Base-by-base conservation (phyloP, 352 stramenopile species). In the Peronosclerospora sorghi region DNA sequence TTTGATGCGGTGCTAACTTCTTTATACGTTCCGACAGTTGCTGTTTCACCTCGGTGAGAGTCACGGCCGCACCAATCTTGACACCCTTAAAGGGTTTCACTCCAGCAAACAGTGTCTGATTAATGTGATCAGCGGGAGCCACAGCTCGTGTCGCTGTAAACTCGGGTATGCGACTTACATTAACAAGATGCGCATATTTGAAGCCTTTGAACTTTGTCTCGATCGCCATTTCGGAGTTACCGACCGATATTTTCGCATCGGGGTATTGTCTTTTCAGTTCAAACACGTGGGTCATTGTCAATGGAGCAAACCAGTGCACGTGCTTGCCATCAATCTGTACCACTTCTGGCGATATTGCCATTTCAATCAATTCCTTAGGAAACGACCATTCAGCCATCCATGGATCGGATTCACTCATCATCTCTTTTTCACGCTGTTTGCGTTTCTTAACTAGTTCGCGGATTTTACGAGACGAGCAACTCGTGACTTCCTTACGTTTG, bases 211-310 rank as follows among this genome's bases (percentile, higher is more conserved):
- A 96, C 59, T 95, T 96, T 42, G 78, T 89, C 59, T 97, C 94
- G 59, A 98, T 98, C 13, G 89, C 92, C 67, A 98, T 95, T 68
- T 98, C 92, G 0, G 92, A 97, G 58, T 98, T 98, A 14, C 94
- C 94, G 26, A 97, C 88, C 19, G 96, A 90, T 56, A 98, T 93
- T 62, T 96, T 97, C 5, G 78, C 70, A 18, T 83, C 56, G 1
- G 68, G 71, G 48, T 92, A 73, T 48, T 86, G 56, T 10, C 66
- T 59, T 59, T 97, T 95, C 1, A 97, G 54, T 26, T 70, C 49
- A 2, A 98, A 65, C 32, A 98, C 50, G 51, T 96, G 83, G 0
- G 65, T 36, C 12, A 98, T 62, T 9, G 86, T 95, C 35, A 81
- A 82, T 0, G 94, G 94, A 18, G 89, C 84, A 46, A 96, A 95